Conservation (phyloP, 2,329 filamentous ascomycete genomes). For the Colletotrichum endophyticum region DNA sequence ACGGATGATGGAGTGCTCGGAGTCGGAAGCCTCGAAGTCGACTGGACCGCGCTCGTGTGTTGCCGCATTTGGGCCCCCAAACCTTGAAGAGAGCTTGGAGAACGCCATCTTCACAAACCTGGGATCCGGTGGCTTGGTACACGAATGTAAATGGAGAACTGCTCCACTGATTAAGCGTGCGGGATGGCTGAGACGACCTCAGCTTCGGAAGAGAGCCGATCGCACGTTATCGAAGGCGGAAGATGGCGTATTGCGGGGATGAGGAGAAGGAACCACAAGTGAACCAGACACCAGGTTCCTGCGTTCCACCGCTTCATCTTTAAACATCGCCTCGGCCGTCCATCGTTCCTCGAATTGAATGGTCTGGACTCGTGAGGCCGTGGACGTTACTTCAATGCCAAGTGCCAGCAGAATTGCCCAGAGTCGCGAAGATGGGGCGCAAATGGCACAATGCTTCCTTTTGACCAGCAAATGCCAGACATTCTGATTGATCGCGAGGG, state of each 20-base stretch:
- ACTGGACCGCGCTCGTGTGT: not conserved
- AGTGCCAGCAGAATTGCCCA: not conserved
- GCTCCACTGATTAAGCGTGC: not conserved
- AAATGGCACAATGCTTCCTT: not conserved
- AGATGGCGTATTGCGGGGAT: not conserved
- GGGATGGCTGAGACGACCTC: too few species aligned
- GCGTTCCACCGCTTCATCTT: not conserved
- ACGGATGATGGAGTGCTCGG: constrained; percentile 29
- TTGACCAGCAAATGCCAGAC: not conserved
- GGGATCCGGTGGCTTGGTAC: not conserved
- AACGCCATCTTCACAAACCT: not conserved
- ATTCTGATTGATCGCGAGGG: not conserved
- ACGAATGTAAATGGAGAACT: not conserved
- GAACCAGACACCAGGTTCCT: too few species aligned
- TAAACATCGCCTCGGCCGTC: not conserved
- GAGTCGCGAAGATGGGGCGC: not conserved
- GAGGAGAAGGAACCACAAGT: not conserved
- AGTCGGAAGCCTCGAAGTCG: constrained; percentile 23
- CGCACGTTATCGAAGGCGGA: not conserved
- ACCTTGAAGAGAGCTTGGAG: not conserved
- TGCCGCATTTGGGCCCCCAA: not conserved
- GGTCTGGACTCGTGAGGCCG: not conserved
- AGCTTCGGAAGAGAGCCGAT: not conserved
- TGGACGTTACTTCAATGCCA: not conserved
- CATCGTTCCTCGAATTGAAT: not conserved